These are phyloP conservation scores for Arthrinium phaeospermum DNA, from an alignment of 2,329 filamentous ascomycete genomes.

Conservation along the genomic window DNA sequence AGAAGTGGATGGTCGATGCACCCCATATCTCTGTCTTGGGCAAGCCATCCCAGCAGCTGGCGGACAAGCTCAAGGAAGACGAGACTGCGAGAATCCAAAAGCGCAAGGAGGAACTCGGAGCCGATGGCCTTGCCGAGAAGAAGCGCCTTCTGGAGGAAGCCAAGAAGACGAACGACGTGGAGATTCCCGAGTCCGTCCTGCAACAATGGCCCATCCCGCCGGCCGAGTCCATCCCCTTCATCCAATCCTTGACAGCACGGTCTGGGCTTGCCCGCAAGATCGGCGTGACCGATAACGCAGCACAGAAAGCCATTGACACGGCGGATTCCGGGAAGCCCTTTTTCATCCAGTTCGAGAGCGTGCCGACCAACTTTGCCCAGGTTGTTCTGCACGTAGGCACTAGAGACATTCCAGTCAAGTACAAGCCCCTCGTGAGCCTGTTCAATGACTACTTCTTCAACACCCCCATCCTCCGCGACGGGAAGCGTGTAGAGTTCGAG, in stretches of 20 bases:
- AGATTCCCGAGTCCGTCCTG: slow-evolving; percentile 83
- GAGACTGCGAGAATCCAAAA: slow-evolving; percentile 80
- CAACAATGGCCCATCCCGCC: slow-evolving; percentile 82
- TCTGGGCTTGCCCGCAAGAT: slow-evolving; percentile 77
- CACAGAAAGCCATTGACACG: slow-evolving; percentile 78
- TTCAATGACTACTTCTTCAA: slow-evolving; percentile 96
- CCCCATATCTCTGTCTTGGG: slow-evolving; percentile 88
- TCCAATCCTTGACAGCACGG: slow-evolving; percentile 83
- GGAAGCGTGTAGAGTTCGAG: slow-evolving; percentile 82
- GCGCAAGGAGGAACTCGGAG: slow-evolving; percentile 78
- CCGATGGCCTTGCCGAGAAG: slow-evolving; percentile 79
- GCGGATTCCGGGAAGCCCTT: slow-evolving; percentile 70
- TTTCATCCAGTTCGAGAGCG: slow-evolving; percentile 97
- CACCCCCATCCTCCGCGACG: slow-evolving; percentile 80
- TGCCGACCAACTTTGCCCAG: slow-evolving; percentile 90
- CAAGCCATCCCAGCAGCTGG: slow-evolving; percentile 80
- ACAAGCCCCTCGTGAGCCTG: slow-evolving; percentile 82
- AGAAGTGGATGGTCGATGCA: slow-evolving; percentile 83
- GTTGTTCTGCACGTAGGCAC: slow-evolving; percentile 83
- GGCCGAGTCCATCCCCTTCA: slow-evolving; percentile 93
- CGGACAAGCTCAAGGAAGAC: slow-evolving; percentile 79
- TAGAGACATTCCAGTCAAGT: slow-evolving; percentile 74
- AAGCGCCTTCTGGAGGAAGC: slow-evolving; percentile 79
- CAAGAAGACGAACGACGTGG: slow-evolving; percentile 85
- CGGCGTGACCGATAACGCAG: slow-evolving; percentile 69